Evolutionary conservation across 441 rosid species (phyloP).

Genomic region (Macaranga tanarius): DNA sequence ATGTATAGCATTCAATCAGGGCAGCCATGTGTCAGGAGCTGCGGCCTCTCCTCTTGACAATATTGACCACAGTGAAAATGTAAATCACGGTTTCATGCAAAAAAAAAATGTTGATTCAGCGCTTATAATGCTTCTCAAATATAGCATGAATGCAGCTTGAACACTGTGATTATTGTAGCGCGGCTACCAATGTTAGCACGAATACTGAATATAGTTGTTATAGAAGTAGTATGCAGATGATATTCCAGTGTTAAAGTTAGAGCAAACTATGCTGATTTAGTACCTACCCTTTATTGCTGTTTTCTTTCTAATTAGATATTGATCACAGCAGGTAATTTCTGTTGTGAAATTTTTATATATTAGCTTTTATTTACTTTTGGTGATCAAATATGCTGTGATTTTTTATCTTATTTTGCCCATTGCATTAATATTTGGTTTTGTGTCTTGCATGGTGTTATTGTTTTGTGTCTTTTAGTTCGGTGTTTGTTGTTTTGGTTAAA

Average conservation of each 20-base stretch:
- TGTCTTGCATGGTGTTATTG: background rate
- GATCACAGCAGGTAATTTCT: background rate
- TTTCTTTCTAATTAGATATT: background rate
- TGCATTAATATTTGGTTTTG: no score
- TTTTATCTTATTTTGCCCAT: no score
- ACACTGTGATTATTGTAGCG: background rate
- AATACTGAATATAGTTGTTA: no score
- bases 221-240: no score
- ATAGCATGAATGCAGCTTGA: background rate
- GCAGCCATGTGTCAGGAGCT: background rate
- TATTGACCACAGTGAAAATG: background rate
- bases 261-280: background rate
- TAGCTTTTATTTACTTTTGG: no score
- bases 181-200: no score
- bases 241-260: no score
- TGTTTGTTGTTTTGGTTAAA: background rate
- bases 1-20: background rate
- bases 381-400: no score
- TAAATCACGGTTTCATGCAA: background rate
- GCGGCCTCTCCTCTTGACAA: background rate
- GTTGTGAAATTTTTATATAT: no score
- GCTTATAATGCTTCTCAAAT: background rate
- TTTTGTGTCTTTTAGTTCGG: background rate
- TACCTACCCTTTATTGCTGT: background rate
- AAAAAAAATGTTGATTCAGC: background rate